Evolutionary conservation across 2,329 filamentous ascomycete species (phyloP), one percentile per base, ranked within the genome.

Genomic region (Pseudopithomyces chartarum): DNA sequence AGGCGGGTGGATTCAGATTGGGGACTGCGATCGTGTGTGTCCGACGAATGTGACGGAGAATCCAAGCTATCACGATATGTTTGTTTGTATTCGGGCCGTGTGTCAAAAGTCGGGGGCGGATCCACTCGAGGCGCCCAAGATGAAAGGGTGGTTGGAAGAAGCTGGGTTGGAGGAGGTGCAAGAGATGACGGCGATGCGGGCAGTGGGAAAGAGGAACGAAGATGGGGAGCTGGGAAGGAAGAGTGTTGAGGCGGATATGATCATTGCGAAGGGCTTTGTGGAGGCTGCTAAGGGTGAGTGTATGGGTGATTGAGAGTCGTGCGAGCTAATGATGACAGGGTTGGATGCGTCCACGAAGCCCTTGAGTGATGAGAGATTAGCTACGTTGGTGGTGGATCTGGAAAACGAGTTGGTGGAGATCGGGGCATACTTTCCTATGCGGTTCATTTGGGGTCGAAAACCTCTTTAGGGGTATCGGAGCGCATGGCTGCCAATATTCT

Each of bases 1-100:
- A 33, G 56, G 56, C 26, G 56, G 47, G 34, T 58, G 56, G 56
- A 52, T 58, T 2, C 52, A 55, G 56, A 58, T 58, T 49, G 56
- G 56, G 23, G 56, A 58, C 43, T 58, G 56, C 44, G 56, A 58
- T 44, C 46, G 56, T 17, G 40, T 58, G 11, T 58, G 56, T 43
- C 56, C 56, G 36, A 58, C 56, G 11, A 34, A 47, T 13, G 56
- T 45, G 22, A 34, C 40, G 23, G 53, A 55, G 36, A 58, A 58
- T 33, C 56, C 56, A 20, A 43, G 44, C 33, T 58, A 58, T 49
- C 56, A 58, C 44, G 53, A 55, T n/a, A 55, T 58, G 52, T 58
- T 49, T 20, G 53, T 46, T 13, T 55, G 52, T 47, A 58, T 58
- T 33, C 46, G 56, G 32, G 56, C 56, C n/a, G 56, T 58, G 22